Percentiles rank a stretch among this genome's conserved stretches.
These are phyloP conservation scores for Clarireedia monteithiana DNA, from an alignment of 2,329 filamentous ascomycete genomes.

Conservation along the genomic window DNA sequence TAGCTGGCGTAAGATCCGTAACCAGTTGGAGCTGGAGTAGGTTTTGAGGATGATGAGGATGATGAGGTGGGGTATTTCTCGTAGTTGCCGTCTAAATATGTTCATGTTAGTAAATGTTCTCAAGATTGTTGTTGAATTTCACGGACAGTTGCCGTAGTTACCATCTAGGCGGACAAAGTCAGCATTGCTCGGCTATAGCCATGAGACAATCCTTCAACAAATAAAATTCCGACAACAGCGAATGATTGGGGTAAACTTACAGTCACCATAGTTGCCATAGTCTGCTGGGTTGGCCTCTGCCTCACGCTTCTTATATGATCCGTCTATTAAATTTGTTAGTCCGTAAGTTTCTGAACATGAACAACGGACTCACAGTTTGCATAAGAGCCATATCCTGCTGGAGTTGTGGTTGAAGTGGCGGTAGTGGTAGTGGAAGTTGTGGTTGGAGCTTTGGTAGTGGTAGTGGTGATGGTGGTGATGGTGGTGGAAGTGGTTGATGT, in stretches of 20 bases:
- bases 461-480: not conserved
- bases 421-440: not conserved
- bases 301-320: slow-evolving; percentile 7
- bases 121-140: not conserved
- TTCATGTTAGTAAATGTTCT: not conserved
- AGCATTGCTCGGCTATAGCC: slow-evolving; percentile 1
- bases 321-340: not conserved
- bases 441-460: not conserved
- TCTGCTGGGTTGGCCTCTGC: slow-evolving; percentile 1
- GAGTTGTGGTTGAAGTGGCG: not conserved
- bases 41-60: not conserved
- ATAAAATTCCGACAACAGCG: not conserved
- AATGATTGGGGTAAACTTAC: not conserved
- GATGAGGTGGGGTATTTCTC: not conserved
- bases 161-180: slow-evolving; percentile 2
- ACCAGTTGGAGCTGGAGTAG: not conserved
- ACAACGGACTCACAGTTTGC: not conserved
- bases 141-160: slow-evolving; percentile 1
- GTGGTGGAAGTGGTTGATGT: not conserved
- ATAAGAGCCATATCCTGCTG: slow-evolving; percentile 2
- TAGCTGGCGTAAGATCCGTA: slow-evolving; percentile 10
- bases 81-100: not conserved
- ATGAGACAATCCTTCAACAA: not conserved
- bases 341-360: not conserved
- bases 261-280: slow-evolving; percentile 1